A percentile compares a stretch with the other conserved stretches of the same genome.
Conservation (phyloP, 169 alveolate species). For the Theileria sp. region DNA sequence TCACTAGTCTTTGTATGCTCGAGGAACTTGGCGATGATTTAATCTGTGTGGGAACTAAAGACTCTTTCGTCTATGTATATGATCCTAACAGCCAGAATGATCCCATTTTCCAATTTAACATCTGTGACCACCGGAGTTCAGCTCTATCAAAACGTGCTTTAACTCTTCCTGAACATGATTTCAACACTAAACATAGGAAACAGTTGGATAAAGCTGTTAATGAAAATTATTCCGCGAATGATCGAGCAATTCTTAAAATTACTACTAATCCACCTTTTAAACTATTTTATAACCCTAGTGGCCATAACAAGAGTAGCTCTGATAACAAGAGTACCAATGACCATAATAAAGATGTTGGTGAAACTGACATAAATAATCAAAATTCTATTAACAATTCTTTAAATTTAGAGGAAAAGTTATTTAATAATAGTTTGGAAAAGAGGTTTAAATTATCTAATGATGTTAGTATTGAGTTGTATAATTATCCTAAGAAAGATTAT, state of each 20-base stretch:
- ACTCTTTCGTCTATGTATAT: constrained; percentile 66
- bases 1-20: constrained; percentile 58
- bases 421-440: not conserved
- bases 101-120: constrained; percentile 68
- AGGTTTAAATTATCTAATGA: constrained; percentile 1
- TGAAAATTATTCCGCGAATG: constrained; percentile 21
- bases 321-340: not conserved
- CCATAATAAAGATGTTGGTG: not conserved
- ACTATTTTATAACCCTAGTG: not conserved
- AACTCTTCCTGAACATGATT: constrained; percentile 22
- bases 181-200: constrained; percentile 39
- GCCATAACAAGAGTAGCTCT: not conserved
- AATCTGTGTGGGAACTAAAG: constrained; percentile 65
- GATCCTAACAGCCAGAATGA: constrained; percentile 69
- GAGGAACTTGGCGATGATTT: constrained; percentile 67
- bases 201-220: constrained; percentile 23
- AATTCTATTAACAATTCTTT: not conserved
- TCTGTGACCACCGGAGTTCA: constrained; percentile 61
- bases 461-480: constrained; percentile 5
- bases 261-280: constrained; percentile 30
- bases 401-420: not conserved
- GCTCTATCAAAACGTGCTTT: constrained; percentile 30
- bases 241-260: constrained; percentile 30
- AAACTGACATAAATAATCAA: not conserved
- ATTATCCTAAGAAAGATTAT: constrained; percentile 32